phyloP scores from a whole-genome alignment of 2,329 filamentous ascomycete species.

The Pyricularia grisea region DNA sequence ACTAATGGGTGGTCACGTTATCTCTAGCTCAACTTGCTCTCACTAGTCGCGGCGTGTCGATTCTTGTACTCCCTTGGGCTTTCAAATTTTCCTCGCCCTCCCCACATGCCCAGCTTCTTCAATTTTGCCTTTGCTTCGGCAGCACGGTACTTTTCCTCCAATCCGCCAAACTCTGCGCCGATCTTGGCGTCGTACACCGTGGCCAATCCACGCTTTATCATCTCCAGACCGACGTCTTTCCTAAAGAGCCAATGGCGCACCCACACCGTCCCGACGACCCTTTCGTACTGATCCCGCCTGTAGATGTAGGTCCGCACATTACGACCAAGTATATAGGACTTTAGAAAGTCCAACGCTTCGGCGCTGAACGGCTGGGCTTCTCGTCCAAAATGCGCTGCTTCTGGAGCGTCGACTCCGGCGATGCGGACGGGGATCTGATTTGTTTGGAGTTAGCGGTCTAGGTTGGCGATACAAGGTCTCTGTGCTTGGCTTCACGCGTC shows the following conservation, averaged over 20 bases:
- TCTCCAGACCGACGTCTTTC: constrained; percentile 78
- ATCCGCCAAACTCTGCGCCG: constrained; percentile 78
- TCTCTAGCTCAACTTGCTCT: not conserved
- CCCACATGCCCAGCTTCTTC: constrained; percentile 68
- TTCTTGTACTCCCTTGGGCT: constrained; percentile 84
- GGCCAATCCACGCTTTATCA: constrained; percentile 77
- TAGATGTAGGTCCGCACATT: constrained; percentile 78
- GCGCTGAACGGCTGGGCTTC: constrained; percentile 75
- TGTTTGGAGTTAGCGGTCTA: not conserved
- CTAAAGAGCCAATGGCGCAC: constrained; percentile 53
- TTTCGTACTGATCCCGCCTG: constrained; percentile 82
- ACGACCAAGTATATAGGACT: constrained; percentile 56
- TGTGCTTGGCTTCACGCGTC: not conserved
- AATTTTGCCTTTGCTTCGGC: constrained; percentile 59
- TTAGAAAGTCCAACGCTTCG: constrained; percentile 79
- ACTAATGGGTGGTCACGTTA: not conserved
- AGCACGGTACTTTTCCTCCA: constrained; percentile 52
- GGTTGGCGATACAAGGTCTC: not conserved
- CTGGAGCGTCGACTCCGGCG: constrained; percentile 88
- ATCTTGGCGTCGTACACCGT: constrained; percentile 91
- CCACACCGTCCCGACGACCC: constrained; percentile 78
- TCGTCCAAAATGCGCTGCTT: constrained; percentile 84
- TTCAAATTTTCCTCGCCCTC: constrained; percentile 51
- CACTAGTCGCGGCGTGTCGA: constrained; percentile 23
- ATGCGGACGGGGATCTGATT: constrained; percentile 74